These are phyloP conservation scores for Elaeagnus macrophylla DNA, from an alignment of 306 rosid species.

Conservation along the genomic window DNA sequence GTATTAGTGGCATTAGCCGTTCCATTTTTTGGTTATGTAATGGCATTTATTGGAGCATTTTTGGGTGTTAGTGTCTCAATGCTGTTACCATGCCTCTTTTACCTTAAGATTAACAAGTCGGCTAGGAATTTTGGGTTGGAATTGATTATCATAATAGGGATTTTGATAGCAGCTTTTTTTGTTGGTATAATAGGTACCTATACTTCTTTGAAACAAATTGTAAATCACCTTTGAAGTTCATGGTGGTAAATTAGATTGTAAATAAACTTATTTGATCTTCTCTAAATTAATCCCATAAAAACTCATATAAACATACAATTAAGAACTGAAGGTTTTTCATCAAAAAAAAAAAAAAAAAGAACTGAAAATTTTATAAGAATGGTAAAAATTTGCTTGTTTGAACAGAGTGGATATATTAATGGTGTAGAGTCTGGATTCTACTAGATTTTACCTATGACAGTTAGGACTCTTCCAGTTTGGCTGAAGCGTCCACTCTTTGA, in stretches of 20 bases:
- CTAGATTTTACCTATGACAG: no score
- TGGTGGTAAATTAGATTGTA: not conserved
- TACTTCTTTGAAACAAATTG: conserved; percentile 34
- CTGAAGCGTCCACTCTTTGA: no score
- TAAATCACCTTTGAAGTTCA: conserved; percentile 19
- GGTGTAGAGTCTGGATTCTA: no score
- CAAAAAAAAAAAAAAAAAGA: no score
- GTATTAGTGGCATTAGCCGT: conserved; percentile 38
- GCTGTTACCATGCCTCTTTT: conserved; percentile 52
- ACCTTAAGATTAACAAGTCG: conserved; percentile 50
- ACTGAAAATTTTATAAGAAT: no score
- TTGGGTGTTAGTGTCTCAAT: conserved; percentile 30
- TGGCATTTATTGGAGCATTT: conserved; percentile 61
- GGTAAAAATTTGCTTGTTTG: no score
- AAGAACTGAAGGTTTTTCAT: no score
- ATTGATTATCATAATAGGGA: conserved; percentile 25
- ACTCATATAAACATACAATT: no score
- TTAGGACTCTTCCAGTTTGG: no score
- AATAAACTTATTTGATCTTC: not conserved
- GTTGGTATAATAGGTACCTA: conserved; percentile 44
- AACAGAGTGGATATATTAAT: no score
- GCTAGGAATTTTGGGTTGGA: conserved; percentile 40
- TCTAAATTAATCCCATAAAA: not conserved
- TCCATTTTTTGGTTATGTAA: conserved; percentile 55
- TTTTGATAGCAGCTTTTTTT: conserved; percentile 34